Evolutionary conservation across 495 filamentous ascomycete genomes (phyloP), one percentile per base, ranked within the genome.

Genomic region (Aspergillus funiculosus): DNA sequence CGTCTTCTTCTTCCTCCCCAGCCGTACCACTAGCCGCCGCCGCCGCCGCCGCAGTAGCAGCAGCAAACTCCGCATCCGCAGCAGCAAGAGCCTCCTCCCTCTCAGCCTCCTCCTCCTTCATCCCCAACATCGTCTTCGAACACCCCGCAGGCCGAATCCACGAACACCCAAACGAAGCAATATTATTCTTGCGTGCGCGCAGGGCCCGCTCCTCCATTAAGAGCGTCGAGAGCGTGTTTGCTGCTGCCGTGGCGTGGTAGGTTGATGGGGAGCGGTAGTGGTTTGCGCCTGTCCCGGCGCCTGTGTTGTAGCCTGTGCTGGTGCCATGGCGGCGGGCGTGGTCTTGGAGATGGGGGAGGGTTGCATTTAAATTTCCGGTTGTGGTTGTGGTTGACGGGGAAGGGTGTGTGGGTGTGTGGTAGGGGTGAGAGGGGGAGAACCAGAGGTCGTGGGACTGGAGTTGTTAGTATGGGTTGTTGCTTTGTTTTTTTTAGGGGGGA

Each of bases 71-170:
- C n/a, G 83, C 74, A 11, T 75, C 69, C 44, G 85, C 60, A 0
- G 80, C 82, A 40, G 82, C 81, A 36, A 83, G 74, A n/a, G 86
- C 81, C 60, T 94, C 87, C 54, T 86, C 82, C 28, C 81, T 73
- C 69, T 94, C 87, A 14, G 83, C 78, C 19, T 81, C 73, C 71
- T 91, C 87, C 57, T 89, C 87, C 45, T 78, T 79, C 61, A 86
- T 71, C 43, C 85, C 83, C 49, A 85, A 77, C 52, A 88, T 73
- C 7, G 87, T 89, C 68, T 89, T 91, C 15, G 73, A 47, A 28
- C 88, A 74, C 6, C 87, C 87, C 0, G 83, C 83, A 7, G 87
- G 87, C 39, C 77, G 79, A 51, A 94, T 80, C 87, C 87, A 94
- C 20, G 76, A 77, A 52, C 71, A 77, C 39, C 87, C 87, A 54